Percentiles rank a stretch among this genome's conserved stretches.
Evolutionary conservation across 108 stramenopile species (phyloP).

Genomic region (Pseudonitzschia pungens): DNA sequence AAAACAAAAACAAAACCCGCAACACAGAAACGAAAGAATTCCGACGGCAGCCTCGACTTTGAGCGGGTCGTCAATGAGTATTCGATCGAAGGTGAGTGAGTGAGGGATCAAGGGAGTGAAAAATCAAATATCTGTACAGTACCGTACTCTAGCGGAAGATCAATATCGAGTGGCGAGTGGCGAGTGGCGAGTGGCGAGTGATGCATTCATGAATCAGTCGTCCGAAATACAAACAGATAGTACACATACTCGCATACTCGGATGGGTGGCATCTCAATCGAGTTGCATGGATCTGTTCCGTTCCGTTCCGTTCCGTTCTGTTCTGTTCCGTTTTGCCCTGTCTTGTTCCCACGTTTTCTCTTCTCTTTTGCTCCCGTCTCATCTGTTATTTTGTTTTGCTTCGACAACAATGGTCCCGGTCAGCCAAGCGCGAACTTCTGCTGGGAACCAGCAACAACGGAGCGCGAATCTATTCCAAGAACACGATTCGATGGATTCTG

Average conservation of each 20-base stretch:
- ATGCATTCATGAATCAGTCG: background rate
- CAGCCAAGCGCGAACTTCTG: conserved; percentile 12
- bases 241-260: too few species aligned
- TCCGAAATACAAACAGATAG: background rate
- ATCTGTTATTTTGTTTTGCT: background rate
- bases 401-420: background rate
- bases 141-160: too few species aligned
- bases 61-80: conserved; percentile 42
- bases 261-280: background rate
- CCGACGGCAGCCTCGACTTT: conserved; percentile 35
- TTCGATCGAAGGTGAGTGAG: conserved; percentile 38
- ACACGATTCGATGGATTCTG: conserved; percentile 36
- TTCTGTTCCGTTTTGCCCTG: too few species aligned
- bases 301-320: background rate
- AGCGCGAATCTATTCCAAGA: background rate
- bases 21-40: background rate
- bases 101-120: background rate
- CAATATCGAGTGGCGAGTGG: too few species aligned
- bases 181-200: too few species aligned
- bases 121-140: too few species aligned
- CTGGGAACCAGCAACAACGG: background rate
- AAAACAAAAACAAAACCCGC: background rate
- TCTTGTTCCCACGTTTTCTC: too few species aligned
- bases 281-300: too few species aligned
- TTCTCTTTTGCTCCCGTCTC: too few species aligned